phyloP scores from a whole-genome alignment of 2,329 filamentous ascomycete species.

The Mariannaea sp. region DNA sequence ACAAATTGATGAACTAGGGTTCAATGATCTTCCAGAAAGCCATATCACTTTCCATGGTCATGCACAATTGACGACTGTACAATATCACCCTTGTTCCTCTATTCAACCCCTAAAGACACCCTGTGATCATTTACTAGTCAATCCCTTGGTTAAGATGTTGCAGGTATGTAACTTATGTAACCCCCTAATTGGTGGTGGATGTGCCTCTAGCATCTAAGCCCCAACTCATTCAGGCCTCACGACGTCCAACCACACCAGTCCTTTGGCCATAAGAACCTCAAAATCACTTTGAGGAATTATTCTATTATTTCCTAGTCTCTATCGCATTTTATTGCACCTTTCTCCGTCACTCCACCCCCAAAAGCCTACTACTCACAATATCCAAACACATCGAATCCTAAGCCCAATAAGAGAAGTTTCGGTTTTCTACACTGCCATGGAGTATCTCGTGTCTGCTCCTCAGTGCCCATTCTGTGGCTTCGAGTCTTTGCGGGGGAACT shows the following conservation, averaged over 20 bases:
- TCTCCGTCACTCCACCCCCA: background rate
- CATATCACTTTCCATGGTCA: background rate
- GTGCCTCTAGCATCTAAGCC: constrained; percentile 16
- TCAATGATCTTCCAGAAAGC: background rate
- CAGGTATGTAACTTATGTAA: constrained; percentile 6
- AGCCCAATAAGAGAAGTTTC: background rate
- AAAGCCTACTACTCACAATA: background rate
- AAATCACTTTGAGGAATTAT: background rate
- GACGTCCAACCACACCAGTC: background rate
- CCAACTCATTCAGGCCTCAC: constrained; percentile 9
- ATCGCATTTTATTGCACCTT: background rate
- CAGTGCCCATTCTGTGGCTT: constrained; percentile 46
- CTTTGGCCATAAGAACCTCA: background rate
- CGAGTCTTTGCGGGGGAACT: constrained; percentile 37
- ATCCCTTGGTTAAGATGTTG: background rate
- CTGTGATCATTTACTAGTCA: background rate
- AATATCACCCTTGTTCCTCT: background rate
- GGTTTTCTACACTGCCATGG: constrained; percentile 2
- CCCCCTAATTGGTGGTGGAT: background rate
- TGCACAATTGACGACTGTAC: background rate
- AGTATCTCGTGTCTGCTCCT: background rate
- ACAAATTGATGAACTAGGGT: background rate
- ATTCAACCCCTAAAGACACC: background rate
- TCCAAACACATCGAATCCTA: background rate
- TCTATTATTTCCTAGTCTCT: background rate